phyloP scores from a whole-genome alignment of 306 rosid species.

The Acmispon strigosus region DNA sequence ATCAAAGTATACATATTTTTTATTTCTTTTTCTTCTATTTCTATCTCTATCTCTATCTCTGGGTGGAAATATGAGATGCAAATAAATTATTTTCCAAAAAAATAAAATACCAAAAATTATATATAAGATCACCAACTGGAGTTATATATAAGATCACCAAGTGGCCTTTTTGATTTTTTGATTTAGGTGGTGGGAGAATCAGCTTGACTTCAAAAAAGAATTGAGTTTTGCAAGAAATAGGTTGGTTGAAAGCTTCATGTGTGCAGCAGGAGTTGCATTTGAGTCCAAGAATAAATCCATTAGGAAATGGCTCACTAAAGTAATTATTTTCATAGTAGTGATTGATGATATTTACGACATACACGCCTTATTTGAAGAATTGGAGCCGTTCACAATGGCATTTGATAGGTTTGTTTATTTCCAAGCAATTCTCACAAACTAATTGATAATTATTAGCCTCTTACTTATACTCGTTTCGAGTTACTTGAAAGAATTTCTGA shows the following conservation, averaged over 20 bases:
- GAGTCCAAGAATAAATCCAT: slow-evolving; percentile 30
- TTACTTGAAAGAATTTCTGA: neutral
- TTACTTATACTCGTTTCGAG: too few relatives aligned
- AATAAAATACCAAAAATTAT: too few relatives aligned
- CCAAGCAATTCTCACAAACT: too few relatives aligned
- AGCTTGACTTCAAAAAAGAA: slow-evolving; percentile 29
- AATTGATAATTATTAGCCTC: too few relatives aligned
- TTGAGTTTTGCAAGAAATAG: slow-evolving; percentile 59
- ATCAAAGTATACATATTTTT: slow-evolving; percentile 25
- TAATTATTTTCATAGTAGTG: slow-evolving; percentile 28
- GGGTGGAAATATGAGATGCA: too few relatives aligned
- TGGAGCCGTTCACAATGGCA: slow-evolving; percentile 45
- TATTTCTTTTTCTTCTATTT: too few relatives aligned
- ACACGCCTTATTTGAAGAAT: slow-evolving; percentile 51
- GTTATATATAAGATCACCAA: too few relatives aligned
- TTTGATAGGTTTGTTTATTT: slow-evolving; percentile 34
- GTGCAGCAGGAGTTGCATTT: slow-evolving; percentile 42
- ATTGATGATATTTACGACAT: slow-evolving; percentile 62
- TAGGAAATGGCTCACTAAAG: slow-evolving; percentile 63
- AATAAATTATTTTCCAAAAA: too few relatives aligned
- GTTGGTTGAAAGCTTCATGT: slow-evolving; percentile 62
- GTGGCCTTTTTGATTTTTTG: too few relatives aligned
- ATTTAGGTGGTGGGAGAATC: slow-evolving; percentile 68
- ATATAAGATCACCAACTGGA: too few relatives aligned
- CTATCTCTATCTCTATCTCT: too few relatives aligned